Evolutionary conservation across 306 rosid species (phyloP).

Genomic region (Cicer judaicum): DNA sequence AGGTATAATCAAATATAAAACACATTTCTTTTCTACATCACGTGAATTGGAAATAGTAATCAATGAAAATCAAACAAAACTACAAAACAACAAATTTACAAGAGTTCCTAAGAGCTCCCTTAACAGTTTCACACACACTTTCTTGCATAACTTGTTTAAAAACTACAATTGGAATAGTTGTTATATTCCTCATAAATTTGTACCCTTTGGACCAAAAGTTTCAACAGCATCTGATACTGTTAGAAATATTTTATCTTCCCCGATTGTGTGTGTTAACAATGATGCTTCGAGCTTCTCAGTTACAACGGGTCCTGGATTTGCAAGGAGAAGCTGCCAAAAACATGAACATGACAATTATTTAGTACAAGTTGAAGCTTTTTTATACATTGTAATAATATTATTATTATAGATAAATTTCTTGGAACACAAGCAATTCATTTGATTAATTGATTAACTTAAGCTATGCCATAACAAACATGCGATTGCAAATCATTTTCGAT

Average conservation of each 20-base stretch:
- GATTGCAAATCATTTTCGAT: too few species aligned
- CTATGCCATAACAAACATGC: not conserved
- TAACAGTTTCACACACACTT: conserved; percentile 18
- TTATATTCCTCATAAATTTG: conserved; percentile 9
- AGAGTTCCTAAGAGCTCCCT: not conserved
- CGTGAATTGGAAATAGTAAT: not conserved
- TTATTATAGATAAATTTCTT: not conserved
- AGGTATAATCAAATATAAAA: not conserved
- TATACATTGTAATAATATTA: not conserved
- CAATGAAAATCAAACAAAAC: not conserved
- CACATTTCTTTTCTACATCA: not conserved
- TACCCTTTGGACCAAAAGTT: conserved; percentile 49
- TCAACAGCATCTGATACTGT: conserved; percentile 74
- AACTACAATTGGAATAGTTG: not conserved
- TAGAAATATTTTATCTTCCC: conserved; percentile 67
- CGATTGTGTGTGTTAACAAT: conserved; percentile 53
- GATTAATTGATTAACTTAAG: conserved; percentile 15
- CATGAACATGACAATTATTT: not conserved
- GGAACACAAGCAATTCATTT: conserved; percentile 16
- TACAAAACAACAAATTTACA: not conserved
- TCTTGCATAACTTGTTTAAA: not conserved
- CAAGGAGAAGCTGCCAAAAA: conserved; percentile 61
- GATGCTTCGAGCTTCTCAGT: conserved; percentile 76
- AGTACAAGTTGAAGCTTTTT: not conserved
- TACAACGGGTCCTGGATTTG: conserved; percentile 82